phyloP scores from a whole-genome alignment of 2,329 filamentous ascomycete species.

The Elsinoe arachidis region DNA sequence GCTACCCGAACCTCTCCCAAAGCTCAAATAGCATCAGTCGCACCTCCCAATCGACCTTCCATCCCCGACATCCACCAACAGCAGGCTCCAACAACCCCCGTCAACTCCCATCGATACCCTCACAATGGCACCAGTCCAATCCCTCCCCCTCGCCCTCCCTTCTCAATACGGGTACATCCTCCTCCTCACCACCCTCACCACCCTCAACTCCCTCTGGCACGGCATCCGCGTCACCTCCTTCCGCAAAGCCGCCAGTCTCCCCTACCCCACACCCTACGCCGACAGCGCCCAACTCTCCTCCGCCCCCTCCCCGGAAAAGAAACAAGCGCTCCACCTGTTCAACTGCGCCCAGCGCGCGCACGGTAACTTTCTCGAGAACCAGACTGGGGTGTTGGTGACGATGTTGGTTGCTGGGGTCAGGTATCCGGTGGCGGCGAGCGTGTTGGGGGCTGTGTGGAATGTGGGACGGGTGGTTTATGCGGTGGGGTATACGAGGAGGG shows the following conservation, averaged over 20 bases:
- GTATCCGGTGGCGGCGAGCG: conserved; percentile 42
- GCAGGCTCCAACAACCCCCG: no score
- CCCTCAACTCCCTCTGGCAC: conserved; percentile 47
- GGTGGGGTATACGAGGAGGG: conserved; percentile 36
- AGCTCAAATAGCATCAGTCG: no score
- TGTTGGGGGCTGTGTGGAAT: conserved; percentile 43
- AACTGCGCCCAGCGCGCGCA: conserved; percentile 46
- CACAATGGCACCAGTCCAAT: not conserved
- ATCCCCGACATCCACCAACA: no score
- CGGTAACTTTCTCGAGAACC: conserved; percentile 53
- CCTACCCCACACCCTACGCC: conserved; percentile 53
- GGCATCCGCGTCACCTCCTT: conserved; percentile 36
- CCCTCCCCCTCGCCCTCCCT: conserved; percentile 32
- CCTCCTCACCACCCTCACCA: conserved; percentile 44
- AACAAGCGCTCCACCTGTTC: conserved; percentile 37
- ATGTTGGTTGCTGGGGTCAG: conserved; percentile 47
- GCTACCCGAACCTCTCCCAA: no score
- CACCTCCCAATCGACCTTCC: no score
- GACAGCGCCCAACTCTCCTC: conserved; percentile 44
- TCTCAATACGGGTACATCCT: conserved; percentile 49
- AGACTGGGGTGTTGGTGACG: conserved; percentile 41
- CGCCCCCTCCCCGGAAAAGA: conserved; percentile 32
- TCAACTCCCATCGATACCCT: no score
- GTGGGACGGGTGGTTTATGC: conserved; percentile 42
- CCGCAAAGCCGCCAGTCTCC: conserved; percentile 46